Evolutionary conservation across 1,284 basidiomycete genomes (phyloP), one percentile per base, ranked within the genome.

Genomic region (Amylostereum areolatum): DNA sequence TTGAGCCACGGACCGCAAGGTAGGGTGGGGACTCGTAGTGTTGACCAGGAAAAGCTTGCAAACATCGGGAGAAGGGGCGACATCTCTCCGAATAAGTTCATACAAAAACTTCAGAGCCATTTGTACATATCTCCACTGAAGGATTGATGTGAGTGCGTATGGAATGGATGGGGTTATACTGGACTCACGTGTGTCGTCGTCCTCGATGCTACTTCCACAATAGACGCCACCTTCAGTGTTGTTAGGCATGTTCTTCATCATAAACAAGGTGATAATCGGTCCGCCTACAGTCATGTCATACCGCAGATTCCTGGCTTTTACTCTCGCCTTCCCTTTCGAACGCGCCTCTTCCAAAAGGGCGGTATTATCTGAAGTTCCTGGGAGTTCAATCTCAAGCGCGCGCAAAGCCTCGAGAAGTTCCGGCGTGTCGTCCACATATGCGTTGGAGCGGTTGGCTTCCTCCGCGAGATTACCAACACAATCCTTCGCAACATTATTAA

Each of bases 111-210:
- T 81, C 24, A 80, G 71, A 1, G 91, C 85, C 53, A 85, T 86
- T 67, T 92, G 83, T 1, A 84, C 73, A 68, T 97, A 98, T 64
- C 92, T 77, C 95, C 95, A 97, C 83, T 97, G 66, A 29, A 52
- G 53, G 12, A 41, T 54, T 33, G 27, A 47, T 28, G 18, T 36
- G 33, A 43, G 25, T 50, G 31, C 28, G 27, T 24, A 24, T 45
- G 52, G 31, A 18, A 32, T 12, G 25, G 9, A 8, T 34, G 6
- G 45, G 10, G 18, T 30, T 45, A 27, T 47, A 50, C 59, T 43
- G 49, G 10, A 65, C 81, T 52, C 66, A 88, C 86, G 66, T 90
- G 91, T 42, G 88, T 92, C 27, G 75, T 72, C 6, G 85, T 74
- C 52, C 74, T 73, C 44, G 69, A 62, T 2, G 90, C 87, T 58